phyloP scores from a whole-genome alignment of 2,329 filamentous ascomycete species.

The Microsporum ferrugineum region DNA sequence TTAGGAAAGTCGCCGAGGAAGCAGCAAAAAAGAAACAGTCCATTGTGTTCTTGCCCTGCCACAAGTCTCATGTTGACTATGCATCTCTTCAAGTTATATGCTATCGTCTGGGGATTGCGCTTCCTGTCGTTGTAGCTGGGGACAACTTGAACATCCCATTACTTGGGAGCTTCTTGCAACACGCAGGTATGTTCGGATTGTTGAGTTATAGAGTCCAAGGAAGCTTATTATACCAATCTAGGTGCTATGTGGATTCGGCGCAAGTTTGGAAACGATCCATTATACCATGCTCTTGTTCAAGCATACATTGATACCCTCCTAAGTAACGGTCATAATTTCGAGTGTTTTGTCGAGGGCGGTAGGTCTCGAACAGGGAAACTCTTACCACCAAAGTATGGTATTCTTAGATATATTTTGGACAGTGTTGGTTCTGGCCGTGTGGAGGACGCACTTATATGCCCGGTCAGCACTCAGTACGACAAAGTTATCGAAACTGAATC shows the following conservation, averaged over 20 bases:
- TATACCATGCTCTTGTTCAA: slow-evolving; percentile 90
- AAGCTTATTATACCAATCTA: slow-evolving; percentile 15
- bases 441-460: slow-evolving; percentile 83
- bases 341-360: slow-evolving; percentile 95
- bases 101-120: slow-evolving; percentile 75
- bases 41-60: slow-evolving; percentile 89
- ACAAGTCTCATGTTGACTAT: slow-evolving; percentile 92
- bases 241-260: slow-evolving; percentile 91
- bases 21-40: slow-evolving; percentile 82
- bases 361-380: slow-evolving; percentile 89
- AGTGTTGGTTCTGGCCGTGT: slow-evolving; percentile 80
- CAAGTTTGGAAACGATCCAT: slow-evolving; percentile 79
- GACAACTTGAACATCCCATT: slow-evolving; percentile 94
- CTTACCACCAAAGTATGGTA: slow-evolving; percentile 87
- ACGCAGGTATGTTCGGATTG: slow-evolving; percentile 52
- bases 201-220: neutral
- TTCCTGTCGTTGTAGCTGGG: slow-evolving; percentile 86
- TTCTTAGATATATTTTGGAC: slow-evolving; percentile 82
- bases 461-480: slow-evolving; percentile 95
- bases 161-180: slow-evolving; percentile 79
- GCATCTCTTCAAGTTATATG: slow-evolving; percentile 91
- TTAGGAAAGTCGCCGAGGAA: slow-evolving; percentile 70
- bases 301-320: slow-evolving; percentile 88
- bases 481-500: slow-evolving; percentile 98
- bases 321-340: slow-evolving; percentile 83